phyloP scores from a whole-genome alignment of 2,329 filamentous ascomycete genomes.

The Huntiella decipiens region DNA sequence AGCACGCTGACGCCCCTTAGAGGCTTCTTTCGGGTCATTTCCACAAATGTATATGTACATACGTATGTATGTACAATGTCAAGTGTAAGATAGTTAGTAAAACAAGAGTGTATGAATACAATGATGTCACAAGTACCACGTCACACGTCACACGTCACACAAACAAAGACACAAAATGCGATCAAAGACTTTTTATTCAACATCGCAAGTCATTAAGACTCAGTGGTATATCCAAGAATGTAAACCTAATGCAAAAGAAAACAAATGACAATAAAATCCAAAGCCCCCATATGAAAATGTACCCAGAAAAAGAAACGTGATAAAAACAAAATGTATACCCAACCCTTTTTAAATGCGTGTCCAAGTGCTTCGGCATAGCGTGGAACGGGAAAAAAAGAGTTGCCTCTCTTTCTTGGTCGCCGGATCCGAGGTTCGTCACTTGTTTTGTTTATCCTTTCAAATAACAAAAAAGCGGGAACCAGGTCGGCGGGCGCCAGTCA shows the following conservation, averaged over 20 bases:
- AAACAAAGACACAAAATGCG: not conserved
- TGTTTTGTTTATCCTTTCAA: not conserved
- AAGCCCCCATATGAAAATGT: not conserved
- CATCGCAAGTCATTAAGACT: not conserved
- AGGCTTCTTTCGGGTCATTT: not conserved
- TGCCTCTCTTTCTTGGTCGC: conserved; percentile 9
- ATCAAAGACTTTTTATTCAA: no score
- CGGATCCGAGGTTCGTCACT: not conserved
- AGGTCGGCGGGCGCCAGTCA: conserved; percentile 5
- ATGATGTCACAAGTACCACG: not conserved
- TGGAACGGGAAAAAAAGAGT: conserved; percentile 12
- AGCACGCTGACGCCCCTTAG: not conserved
- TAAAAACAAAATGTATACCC: conserved; percentile 5
- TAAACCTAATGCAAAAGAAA: not conserved
- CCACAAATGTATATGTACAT: not conserved
- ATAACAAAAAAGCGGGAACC: not conserved
- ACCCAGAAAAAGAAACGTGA: conserved; percentile 6
- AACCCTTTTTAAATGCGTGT: conserved; percentile 8
- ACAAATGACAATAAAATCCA: not conserved
- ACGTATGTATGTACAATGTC: not conserved
- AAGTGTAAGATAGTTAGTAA: not conserved
- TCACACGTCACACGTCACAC: not conserved
- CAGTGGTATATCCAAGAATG: not conserved
- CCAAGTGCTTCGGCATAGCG: conserved; percentile 12
- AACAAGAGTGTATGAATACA: no score